These are phyloP conservation scores for Lachnellula willkommii DNA, from an alignment of 2,329 filamentous ascomycete species.

Conservation along the genomic window DNA sequence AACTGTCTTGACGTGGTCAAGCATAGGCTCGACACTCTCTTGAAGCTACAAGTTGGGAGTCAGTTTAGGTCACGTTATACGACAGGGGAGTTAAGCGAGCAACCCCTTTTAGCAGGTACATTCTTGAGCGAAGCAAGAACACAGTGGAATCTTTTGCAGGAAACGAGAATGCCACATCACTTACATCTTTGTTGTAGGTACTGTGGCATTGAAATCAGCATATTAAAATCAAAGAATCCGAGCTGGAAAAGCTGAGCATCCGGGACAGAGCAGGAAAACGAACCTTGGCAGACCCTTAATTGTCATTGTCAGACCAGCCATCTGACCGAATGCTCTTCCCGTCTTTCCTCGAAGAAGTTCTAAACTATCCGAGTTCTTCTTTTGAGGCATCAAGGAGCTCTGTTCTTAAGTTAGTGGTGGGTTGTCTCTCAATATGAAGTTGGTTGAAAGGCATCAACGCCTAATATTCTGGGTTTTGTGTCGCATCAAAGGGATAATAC, in stretches of 20 bases:
- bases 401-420: slow-evolving; percentile 47
- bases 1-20: slow-evolving; percentile 78
- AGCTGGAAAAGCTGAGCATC: neutral
- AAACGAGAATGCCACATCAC: neutral
- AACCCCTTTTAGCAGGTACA: slow-evolving; percentile 56
- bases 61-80: slow-evolving; percentile 42
- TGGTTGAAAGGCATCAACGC: neutral
- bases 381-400: slow-evolving; percentile 50
- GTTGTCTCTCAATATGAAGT: neutral
- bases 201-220: slow-evolving; percentile 52
- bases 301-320: slow-evolving; percentile 74
- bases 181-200: slow-evolving; percentile 83
- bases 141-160: neutral
- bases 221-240: neutral
- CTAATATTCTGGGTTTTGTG: neutral
- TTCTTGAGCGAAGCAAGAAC: neutral
- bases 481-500: neutral
- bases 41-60: slow-evolving; percentile 47
- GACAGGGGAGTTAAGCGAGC: slow-evolving; percentile 76
- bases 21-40: slow-evolving; percentile 78
- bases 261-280: neutral
- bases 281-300: slow-evolving; percentile 36
- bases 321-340: slow-evolving; percentile 72
- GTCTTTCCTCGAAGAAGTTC: slow-evolving; percentile 72
- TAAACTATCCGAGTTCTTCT: slow-evolving; percentile 75